Percentiles rank a stretch among this genome's conserved stretches.
Conservation (phyloP, 257 asterid species). For the Solanum chmielewskii region DNA sequence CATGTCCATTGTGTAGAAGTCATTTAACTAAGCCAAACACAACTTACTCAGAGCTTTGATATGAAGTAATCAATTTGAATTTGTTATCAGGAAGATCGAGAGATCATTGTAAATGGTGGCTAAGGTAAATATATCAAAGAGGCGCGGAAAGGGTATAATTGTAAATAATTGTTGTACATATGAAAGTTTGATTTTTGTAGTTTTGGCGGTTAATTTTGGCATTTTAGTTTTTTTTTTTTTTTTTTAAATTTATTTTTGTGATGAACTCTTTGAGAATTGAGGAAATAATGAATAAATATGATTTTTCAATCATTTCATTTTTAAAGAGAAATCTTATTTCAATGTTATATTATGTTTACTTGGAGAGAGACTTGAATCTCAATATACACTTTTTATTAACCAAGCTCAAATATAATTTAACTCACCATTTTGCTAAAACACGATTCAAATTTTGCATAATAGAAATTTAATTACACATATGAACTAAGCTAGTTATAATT, state of each 20-base stretch:
- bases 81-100: background rate
- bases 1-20: conserved; percentile 16
- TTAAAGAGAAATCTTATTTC: background rate
- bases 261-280: background rate
- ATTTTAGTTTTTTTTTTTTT: background rate
- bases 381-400: background rate
- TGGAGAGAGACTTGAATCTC: background rate
- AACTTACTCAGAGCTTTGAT: background rate
- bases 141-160: background rate
- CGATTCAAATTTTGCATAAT: no score
- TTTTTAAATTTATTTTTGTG: background rate
- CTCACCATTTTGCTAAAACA: background rate
- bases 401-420: background rate
- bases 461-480: background rate
- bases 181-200: background rate
- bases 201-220: background rate
- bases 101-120: conserved; percentile 11
- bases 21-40: background rate
- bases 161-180: background rate
- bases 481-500: background rate
- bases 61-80: background rate
- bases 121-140: background rate
- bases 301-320: background rate
- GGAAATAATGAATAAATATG: background rate
- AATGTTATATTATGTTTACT: background rate